Evolutionary conservation across 768 basidiomycete genomes (phyloP).

Genomic region (Boletus rufocinnamomeus): DNA sequence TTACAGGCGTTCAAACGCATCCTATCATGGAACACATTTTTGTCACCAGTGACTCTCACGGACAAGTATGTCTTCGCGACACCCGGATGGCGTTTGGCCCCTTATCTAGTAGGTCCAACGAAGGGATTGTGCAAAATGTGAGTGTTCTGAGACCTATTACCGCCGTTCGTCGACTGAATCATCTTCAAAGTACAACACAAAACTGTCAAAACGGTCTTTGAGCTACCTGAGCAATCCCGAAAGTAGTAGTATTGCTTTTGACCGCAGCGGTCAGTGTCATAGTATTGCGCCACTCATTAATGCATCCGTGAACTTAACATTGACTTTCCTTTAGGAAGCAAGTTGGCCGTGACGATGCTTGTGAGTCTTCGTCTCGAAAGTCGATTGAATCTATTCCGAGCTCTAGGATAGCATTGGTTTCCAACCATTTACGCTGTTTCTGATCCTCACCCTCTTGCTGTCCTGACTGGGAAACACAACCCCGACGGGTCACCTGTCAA

Average conservation of each 20-base stretch:
- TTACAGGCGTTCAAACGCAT: constrained; percentile 67
- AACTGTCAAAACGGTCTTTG: constrained; percentile 43
- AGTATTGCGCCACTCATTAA: constrained; percentile 4
- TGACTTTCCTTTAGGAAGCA: constrained; percentile 46
- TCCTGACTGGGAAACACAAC: constrained; percentile 58
- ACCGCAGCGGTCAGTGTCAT: constrained; percentile 59
- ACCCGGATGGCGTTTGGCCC: constrained; percentile 73
- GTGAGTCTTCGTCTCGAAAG: constrained; percentile 41
- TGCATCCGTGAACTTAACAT: constrained; percentile 3
- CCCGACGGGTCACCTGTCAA: constrained; percentile 56
- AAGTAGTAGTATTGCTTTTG: constrained; percentile 66
- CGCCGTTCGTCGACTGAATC: constrained; percentile 30
- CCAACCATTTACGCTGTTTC: constrained; percentile 71
- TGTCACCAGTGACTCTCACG: constrained; percentile 58
- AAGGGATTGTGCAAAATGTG: constrained; percentile 54
- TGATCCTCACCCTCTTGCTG: constrained; percentile 70
- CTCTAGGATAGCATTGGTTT: constrained; percentile 52
- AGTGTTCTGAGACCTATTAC: constrained; percentile 5
- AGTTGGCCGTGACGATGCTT: constrained; percentile 65
- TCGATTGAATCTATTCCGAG: constrained; percentile 1
- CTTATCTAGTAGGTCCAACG: constrained; percentile 39
- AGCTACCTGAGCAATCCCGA: constrained; percentile 58
- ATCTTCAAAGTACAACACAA: constrained; percentile 46
- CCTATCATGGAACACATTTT: constrained; percentile 71
- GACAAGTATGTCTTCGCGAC: constrained; percentile 68